These are phyloP conservation scores for Penium margaritaceum DNA, from an alignment of 139 green algal genomes.

Conservation along the genomic window DNA sequence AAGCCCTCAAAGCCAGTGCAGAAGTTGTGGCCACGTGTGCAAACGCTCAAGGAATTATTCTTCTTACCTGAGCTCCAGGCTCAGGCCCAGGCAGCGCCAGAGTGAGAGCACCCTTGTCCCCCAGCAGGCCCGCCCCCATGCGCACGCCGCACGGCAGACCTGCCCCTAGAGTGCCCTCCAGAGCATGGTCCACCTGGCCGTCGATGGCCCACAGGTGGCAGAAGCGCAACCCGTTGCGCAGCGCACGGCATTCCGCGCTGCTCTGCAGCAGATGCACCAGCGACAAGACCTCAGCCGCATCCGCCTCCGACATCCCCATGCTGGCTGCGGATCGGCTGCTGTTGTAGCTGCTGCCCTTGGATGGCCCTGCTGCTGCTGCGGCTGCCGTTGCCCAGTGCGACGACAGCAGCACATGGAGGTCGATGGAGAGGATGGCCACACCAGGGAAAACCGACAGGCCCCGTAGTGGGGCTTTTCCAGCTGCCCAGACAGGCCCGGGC, in stretches of 20 bases:
- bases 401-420: background rate
- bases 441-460: background rate
- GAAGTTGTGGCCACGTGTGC: no score
- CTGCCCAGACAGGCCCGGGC: background rate
- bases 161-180: background rate
- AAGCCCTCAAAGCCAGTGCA: no score
- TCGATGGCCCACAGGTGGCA: conserved; percentile 36
- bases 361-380: background rate
- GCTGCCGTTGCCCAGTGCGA: background rate
- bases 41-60: background rate
- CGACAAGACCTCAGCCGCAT: background rate
- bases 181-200: conserved; percentile 5
- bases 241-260: conserved; percentile 10
- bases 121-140: conserved; percentile 9
- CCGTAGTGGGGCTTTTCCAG: background rate
- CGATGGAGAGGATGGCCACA: background rate
- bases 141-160: background rate
- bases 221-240: conserved; percentile 29
- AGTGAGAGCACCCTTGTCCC: conserved; percentile 37
- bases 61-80: background rate
- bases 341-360: background rate
- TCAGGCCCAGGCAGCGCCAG: conserved; percentile 6
- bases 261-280: background rate
- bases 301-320: background rate
- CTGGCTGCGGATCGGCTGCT: background rate